phyloP scores from a whole-genome alignment of 371 early-diverging fungal genomes.

The Syncephalastrum monosporum region DNA sequence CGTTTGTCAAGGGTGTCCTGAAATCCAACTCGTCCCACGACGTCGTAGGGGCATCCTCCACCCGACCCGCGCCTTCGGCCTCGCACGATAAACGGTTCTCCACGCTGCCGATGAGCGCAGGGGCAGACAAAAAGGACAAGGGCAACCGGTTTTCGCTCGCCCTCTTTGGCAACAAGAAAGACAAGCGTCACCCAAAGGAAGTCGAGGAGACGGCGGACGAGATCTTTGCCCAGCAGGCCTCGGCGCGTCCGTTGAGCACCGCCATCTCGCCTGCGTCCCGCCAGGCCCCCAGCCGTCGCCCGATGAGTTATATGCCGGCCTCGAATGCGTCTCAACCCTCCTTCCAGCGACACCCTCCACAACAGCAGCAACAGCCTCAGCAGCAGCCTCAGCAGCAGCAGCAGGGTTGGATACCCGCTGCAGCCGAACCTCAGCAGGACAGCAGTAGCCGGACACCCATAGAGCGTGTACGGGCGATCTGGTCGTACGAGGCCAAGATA shows the following conservation, averaged over 20 bases:
- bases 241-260: slow-evolving; percentile 4
- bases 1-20: slow-evolving; percentile 24
- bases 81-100: slow-evolving; percentile 1
- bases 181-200: slow-evolving; percentile 21
- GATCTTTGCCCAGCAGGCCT: neutral
- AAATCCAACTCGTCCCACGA: slow-evolving; percentile 8
- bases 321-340: slow-evolving; percentile 1
- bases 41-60: neutral
- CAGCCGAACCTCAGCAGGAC: slow-evolving; percentile 2
- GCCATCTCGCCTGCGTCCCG: slow-evolving; percentile 6
- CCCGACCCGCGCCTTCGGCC: neutral
- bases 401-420: slow-evolving; percentile 2
- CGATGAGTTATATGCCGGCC: slow-evolving; percentile 6
- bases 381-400: slow-evolving; percentile 7
- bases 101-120: neutral
- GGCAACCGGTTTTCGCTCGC: slow-evolving; percentile 20
- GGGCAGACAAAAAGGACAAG: slow-evolving; percentile 10
- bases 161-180: slow-evolving; percentile 21
- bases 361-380: slow-evolving; percentile 6
- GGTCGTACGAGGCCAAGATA: slow-evolving; percentile 44
- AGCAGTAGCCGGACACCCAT: neutral
- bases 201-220: slow-evolving; percentile 10
- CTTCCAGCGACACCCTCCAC: slow-evolving; percentile 6
- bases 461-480: slow-evolving; percentile 22
- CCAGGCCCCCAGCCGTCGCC: slow-evolving; percentile 5